Evolutionary conservation across 768 basidiomycete genomes (phyloP).

Genomic region (Lyophyllum semitale): DNA sequence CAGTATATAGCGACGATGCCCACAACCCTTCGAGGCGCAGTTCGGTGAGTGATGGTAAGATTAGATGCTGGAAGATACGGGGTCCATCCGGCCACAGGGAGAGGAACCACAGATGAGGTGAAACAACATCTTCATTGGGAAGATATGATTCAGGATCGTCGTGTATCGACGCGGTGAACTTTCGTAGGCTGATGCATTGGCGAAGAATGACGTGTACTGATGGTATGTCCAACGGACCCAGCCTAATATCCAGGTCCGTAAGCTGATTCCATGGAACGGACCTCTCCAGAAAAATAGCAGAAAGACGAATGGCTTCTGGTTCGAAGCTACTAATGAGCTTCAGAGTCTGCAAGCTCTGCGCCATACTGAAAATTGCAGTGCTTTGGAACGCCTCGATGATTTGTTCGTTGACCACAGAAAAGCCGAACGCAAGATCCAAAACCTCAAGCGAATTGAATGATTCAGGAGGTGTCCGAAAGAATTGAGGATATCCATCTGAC

Average conservation of each 20-base stretch:
- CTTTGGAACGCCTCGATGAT: background rate
- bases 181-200: background rate
- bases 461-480: background rate
- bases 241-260: background rate
- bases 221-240: background rate
- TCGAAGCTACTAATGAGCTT: background rate
- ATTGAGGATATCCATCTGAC: background rate
- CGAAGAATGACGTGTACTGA: background rate
- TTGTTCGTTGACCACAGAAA: background rate
- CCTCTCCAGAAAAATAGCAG: background rate
- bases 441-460: background rate
- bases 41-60: background rate
- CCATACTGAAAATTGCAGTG: background rate
- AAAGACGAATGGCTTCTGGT: background rate
- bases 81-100: background rate
- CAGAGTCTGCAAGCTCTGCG: background rate
- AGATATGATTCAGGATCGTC: background rate
- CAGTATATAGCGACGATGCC: background rate
- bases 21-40: background rate
- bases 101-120: background rate
- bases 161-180: background rate
- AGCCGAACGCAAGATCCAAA: background rate
- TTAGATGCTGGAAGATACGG: background rate
- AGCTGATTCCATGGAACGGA: background rate
- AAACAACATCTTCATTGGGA: background rate